A percentile compares a stretch with the other conserved stretches of the same genome.
phyloP scores from a whole-genome alignment of 139 green algal genomes.

The Coelastrella sp. region DNA sequence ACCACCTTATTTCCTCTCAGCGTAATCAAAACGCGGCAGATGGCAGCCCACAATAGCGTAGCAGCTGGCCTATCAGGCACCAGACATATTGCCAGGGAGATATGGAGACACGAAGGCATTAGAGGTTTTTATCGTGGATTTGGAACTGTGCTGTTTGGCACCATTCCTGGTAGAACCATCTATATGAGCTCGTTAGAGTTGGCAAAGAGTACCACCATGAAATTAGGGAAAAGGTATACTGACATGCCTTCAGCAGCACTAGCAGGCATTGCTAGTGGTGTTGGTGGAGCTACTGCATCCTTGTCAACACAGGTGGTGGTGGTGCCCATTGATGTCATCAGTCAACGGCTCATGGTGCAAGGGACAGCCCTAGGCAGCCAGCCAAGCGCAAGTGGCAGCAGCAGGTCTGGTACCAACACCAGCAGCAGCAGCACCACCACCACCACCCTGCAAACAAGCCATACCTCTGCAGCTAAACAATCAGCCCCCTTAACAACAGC shows the following conservation, averaged over 20 bases:
- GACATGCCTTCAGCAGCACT: constrained; percentile 51
- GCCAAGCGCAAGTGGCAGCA: constrained; percentile 28
- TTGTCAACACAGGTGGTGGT: constrained; percentile 84
- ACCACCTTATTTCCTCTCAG: constrained; percentile 87
- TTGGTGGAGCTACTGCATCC: constrained; percentile 76
- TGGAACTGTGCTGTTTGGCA: constrained; percentile 78
- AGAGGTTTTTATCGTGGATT: constrained; percentile 93
- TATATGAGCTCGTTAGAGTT: constrained; percentile 86
- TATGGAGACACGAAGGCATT: constrained; percentile 83
- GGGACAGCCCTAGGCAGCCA: constrained; percentile 44
- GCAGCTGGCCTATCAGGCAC: constrained; percentile 68
- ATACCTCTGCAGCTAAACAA: too few species aligned
- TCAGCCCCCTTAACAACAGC: too few species aligned
- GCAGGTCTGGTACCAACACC: constrained; percentile 4
- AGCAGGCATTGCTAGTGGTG: constrained; percentile 73
- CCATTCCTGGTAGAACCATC: constrained; percentile 69
- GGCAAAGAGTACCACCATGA: constrained; percentile 60
- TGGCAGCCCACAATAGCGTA: constrained; percentile 69
- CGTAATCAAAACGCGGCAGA: constrained; percentile 95
- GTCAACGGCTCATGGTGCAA: constrained; percentile 79
- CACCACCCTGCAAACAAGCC: background rate
- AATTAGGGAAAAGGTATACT: constrained; percentile 39
- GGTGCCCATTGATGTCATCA: constrained; percentile 94
- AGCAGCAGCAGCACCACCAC: background rate
- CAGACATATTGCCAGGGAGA: constrained; percentile 60